Base-by-base conservation (phyloP, 805 yeast species). In the Candida dendrica region DNA sequence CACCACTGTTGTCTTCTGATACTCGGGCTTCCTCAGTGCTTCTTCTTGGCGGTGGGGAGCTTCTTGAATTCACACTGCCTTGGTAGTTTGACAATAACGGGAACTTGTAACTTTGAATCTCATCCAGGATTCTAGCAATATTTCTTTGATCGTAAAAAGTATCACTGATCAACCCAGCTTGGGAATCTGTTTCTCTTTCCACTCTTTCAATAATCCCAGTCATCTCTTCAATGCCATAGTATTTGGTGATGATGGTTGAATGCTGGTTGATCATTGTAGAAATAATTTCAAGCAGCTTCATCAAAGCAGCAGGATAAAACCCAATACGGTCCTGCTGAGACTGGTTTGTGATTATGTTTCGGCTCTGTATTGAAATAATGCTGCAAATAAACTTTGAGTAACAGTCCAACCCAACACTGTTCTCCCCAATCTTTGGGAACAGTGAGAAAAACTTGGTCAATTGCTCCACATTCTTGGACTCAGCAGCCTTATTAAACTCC, bases 121-220 rank as follows among this genome's bases (percentile, higher is more conserved):
- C 86, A 42, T 71, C 69, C 19, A 84, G 50, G 8, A 73, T 56
- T 45, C 75, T 70, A 24, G 72, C 79, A 4, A 89, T 54, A 22
- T 80, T 69, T 47, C 86, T 73, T 24, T 77, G 72, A 51, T 90
- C 97, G 65, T 81, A 75, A 54, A 86, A 87, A 0, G 93, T 85
- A 59, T 91, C 98, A 42, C 85, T 70, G 4, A 93, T 84, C 36
- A 93, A 68, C 1, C 95, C 95, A 20, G 91, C 82, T 56, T 93
- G 98, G n/a, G 90, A 71, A 56, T 93, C 98, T 26, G 93, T 81
- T 56, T 93, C 98, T 39, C 75, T 68, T 61, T 91, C 95, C 27
- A 93, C 81, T 39, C 76, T 75, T 16, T 74, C 77, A 50, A 90
- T 71, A 9, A 91, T 89, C 29, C 72, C 71, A 3, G 72, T 64